Evolutionary conservation across 768 basidiomycete species (phyloP).

Genomic region (Leccinum broughii): DNA sequence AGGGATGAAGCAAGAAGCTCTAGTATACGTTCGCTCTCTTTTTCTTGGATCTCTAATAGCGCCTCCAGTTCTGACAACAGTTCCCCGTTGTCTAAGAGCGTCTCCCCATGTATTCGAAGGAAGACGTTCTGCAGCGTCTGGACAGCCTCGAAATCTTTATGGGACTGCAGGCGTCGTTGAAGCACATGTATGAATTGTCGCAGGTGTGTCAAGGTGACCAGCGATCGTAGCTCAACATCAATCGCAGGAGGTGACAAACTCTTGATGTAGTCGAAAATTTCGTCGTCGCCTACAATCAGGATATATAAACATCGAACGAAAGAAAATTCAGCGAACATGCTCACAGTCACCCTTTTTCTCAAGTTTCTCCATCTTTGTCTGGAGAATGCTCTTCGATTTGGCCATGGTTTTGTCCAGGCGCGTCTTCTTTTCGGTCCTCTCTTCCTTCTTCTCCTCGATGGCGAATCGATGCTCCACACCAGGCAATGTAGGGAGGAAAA

Average conservation of each 20-base stretch:
- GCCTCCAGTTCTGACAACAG: conserved; percentile 54
- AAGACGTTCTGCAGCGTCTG: conserved; percentile 87
- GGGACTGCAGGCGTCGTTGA: conserved; percentile 61
- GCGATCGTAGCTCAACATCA: conserved; percentile 85
- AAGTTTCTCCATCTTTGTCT: conserved; percentile 59
- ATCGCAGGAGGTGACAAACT: conserved; percentile 86
- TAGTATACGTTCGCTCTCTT: conserved; percentile 76
- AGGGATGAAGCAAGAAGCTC: conserved; percentile 73
- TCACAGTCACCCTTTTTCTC: conserved; percentile 65
- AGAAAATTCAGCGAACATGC: conserved; percentile 31
- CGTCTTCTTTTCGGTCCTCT: conserved; percentile 43
- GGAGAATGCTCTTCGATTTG: conserved; percentile 66
- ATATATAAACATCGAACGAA: conserved; percentile 6
- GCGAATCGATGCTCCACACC: conserved; percentile 87
- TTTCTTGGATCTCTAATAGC: conserved; percentile 64
- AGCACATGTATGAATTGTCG: conserved; percentile 73
- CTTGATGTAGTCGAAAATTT: conserved; percentile 83
- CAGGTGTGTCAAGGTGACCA: conserved; percentile 65
- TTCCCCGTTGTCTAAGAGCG: conserved; percentile 70
- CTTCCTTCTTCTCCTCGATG: conserved; percentile 42
- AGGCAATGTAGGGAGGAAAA: conserved; percentile 92
- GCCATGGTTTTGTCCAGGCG: conserved; percentile 53
- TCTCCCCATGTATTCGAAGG: conserved; percentile 80
- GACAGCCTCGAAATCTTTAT: conserved; percentile 92
- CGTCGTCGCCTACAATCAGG: conserved; percentile 55